Evolutionary conservation across 2,329 filamentous ascomycete species (phyloP).

Genomic region (Simplicillium sp.): DNA sequence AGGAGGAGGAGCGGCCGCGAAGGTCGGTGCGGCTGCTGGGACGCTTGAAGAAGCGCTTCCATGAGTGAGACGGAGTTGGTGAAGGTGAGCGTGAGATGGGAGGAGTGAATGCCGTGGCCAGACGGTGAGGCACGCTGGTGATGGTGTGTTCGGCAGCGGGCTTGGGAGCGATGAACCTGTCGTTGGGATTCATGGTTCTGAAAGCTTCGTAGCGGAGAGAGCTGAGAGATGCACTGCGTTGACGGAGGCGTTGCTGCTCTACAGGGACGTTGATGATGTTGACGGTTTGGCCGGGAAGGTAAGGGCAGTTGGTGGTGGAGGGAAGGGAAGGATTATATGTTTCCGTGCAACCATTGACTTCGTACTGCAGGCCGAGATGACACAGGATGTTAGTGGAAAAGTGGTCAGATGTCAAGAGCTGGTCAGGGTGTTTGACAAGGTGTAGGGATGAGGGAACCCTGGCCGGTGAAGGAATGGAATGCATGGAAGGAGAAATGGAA

Average conservation of each 20-base stretch:
- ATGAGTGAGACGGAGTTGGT: slow-evolving; percentile 22
- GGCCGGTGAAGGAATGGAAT: background rate
- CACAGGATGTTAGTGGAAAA: background rate
- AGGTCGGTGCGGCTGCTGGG: slow-evolving; percentile 21
- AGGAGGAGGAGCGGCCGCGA: slow-evolving; percentile 19
- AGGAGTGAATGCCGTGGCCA: slow-evolving; percentile 19
- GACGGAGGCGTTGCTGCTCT: slow-evolving; percentile 55
- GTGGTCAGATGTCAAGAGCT: too few relatives aligned
- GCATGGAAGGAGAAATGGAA: slow-evolving; percentile 1
- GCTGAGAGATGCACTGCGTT: slow-evolving; percentile 56
- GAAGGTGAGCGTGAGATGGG: slow-evolving; percentile 33
- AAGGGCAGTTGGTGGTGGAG: slow-evolving; percentile 70
- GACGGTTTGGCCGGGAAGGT: slow-evolving; percentile 78
- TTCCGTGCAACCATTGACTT: slow-evolving; percentile 70
- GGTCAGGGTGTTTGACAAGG: background rate
- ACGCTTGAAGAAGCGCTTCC: slow-evolving; percentile 43
- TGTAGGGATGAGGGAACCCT: background rate
- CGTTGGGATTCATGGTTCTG: slow-evolving; percentile 68
- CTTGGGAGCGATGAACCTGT: slow-evolving; percentile 65
- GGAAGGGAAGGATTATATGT: slow-evolving; percentile 63
- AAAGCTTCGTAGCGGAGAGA: slow-evolving; percentile 49
- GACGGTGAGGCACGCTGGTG: slow-evolving; percentile 12
- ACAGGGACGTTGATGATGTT: slow-evolving; percentile 77
- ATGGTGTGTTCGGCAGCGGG: slow-evolving; percentile 33
- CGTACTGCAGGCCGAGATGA: slow-evolving; percentile 52